Evolutionary conservation across 305 asterid genomes (phyloP), one percentile per base, ranked within the genome.

Genomic region (Fraxinus xanthoxyloides): DNA sequence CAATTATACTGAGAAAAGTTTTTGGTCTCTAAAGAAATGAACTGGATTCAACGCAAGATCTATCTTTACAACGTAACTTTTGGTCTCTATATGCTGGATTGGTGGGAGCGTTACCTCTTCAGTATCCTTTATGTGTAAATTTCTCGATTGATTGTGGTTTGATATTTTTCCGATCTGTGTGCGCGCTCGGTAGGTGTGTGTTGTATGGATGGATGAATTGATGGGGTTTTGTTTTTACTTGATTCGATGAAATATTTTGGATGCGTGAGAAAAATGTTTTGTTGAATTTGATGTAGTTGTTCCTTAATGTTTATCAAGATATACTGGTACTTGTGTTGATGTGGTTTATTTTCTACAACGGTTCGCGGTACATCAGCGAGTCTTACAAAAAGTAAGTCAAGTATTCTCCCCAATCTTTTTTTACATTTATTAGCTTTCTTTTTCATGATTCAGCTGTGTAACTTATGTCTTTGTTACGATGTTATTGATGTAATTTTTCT

Each of bases 1-100:
- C 32, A 12, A 65, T 65, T 12, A 65, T 28, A 10, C 36, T 0
- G 74, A 67, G 19, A 67, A 28, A 15, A 65, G 34, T 26, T 28
- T 3, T 28, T 28, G 19, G 36, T 67, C 21, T 63, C 31, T 21
- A 23, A 8, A 1, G 34, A 30, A 15, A 86, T 86, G 86, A 86
- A 86, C 63, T 83, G 86, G 83, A 31, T 86, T 80, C 88, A 86
- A 77, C 86, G 85, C 77, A 86, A 83, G 77, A 63, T 83, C 38
- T 86, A 86, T 51, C 84, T 86, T 1, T 86, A 86, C 83, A 86
- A 86, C 35, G 88, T 86, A 38, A 86, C 88, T n/a, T 86, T 86
- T 56, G 88, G 88, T 6, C 88, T 86, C 72, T 86, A 86, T 80
- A 86, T 86, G 88, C 82, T 86, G 73, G 88, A 86, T 56, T 86